phyloP scores from a whole-genome alignment of 768 basidiomycete species.

The Serpula lacrymans region DNA sequence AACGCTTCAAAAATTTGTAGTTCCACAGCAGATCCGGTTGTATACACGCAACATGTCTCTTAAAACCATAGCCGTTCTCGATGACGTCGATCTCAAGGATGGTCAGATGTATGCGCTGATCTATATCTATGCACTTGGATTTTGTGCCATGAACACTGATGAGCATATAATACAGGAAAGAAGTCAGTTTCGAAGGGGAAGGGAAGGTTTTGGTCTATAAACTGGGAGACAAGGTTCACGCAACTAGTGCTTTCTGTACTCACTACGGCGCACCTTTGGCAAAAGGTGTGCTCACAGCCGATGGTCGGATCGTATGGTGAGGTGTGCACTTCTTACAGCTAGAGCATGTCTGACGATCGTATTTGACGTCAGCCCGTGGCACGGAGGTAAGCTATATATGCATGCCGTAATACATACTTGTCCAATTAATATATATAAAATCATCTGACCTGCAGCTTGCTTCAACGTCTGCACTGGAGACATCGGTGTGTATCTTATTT shows the following conservation, averaged over 20 bases:
- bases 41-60: constrained; percentile 25
- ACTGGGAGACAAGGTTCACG: constrained; percentile 69
- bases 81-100: constrained; percentile 45
- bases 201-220: constrained; percentile 77
- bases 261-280: constrained; percentile 89
- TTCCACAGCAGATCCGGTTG: background rate
- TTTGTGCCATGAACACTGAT: background rate
- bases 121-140: background rate
- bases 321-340: background rate
- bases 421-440: background rate
- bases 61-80: constrained; percentile 47
- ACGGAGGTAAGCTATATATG: constrained; percentile 56
- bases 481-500: constrained; percentile 48
- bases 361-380: constrained; percentile 82
- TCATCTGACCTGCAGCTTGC: constrained; percentile 53
- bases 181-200: constrained; percentile 72
- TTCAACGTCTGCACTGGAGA: constrained; percentile 85
- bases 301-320: constrained; percentile 78
- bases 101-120: constrained; percentile 46
- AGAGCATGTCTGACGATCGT: background rate
- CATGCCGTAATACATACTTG: background rate
- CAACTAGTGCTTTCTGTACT: constrained; percentile 83
- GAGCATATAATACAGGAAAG: constrained; percentile 53
- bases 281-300: constrained; percentile 76
- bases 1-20: background rate